Conservation (phyloP, 1,284 basidiomycete genomes). For the Amylostereum areolatum region DNA sequence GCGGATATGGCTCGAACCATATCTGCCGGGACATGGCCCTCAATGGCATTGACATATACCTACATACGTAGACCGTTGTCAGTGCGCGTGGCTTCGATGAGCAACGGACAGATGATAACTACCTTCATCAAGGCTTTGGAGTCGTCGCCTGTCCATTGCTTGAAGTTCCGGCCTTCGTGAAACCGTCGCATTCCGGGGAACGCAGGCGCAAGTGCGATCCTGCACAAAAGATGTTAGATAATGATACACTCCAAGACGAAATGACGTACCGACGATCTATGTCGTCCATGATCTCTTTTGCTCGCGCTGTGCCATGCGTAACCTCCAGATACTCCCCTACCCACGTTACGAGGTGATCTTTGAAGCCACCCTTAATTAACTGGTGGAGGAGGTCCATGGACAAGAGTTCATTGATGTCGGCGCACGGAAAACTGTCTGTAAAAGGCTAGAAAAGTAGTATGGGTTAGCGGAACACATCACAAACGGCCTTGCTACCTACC, state of each 20-base stretch:
- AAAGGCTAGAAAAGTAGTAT: slow-evolving; percentile 21
- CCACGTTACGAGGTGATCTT: slow-evolving; percentile 33
- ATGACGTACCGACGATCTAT: slow-evolving; percentile 25
- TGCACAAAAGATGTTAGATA: slow-evolving; percentile 6
- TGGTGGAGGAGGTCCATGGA: slow-evolving; percentile 34
- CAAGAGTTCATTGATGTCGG: slow-evolving; percentile 28
- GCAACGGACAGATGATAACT: too few relatives aligned
- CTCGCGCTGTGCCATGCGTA: slow-evolving; percentile 9
- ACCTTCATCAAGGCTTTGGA: slow-evolving; percentile 11
- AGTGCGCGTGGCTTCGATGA: too few relatives aligned
- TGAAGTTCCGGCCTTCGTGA: slow-evolving; percentile 11
- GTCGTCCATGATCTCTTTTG: slow-evolving; percentile 20
- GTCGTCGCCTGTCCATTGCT: slow-evolving; percentile 15
- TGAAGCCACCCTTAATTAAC: slow-evolving; percentile 31
- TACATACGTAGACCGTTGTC: too few relatives aligned
- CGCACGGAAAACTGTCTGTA: slow-evolving; percentile 24
- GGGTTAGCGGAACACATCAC: neutral
- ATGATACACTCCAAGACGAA: neutral
- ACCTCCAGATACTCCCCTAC: slow-evolving; percentile 21
- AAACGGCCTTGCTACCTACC: neutral
- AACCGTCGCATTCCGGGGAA: slow-evolving; percentile 12
- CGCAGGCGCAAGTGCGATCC: slow-evolving; percentile 1
- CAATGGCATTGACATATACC: slow-evolving; percentile 18
- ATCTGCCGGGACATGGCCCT: slow-evolving; percentile 11
- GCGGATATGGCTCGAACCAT: slow-evolving; percentile 11